phyloP scores from a whole-genome alignment of 2,329 filamentous ascomycete genomes.

The Cercospora brassicicola region DNA sequence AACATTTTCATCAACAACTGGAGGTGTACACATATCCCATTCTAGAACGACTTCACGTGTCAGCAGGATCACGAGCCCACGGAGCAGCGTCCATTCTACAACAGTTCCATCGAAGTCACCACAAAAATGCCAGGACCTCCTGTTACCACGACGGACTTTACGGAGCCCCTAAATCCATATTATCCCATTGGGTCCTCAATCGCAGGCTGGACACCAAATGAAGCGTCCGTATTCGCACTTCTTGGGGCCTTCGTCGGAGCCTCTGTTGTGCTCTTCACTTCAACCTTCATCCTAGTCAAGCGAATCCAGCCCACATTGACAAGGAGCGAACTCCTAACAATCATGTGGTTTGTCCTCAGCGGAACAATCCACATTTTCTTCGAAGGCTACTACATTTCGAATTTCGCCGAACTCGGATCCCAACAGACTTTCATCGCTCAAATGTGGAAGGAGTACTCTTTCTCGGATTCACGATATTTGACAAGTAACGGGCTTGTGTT shows the following conservation, averaged over 20 bases:
- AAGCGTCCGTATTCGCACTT: slow-evolving; percentile 59
- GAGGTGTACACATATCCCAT: neutral
- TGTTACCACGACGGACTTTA: neutral
- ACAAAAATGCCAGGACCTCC: neutral
- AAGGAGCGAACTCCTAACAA: slow-evolving; percentile 57
- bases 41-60: neutral
- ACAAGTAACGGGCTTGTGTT: slow-evolving; percentile 79
- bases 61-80: neutral
- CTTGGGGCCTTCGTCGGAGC: slow-evolving; percentile 60
- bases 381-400: slow-evolving; percentile 77
- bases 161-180: slow-evolving; percentile 57
- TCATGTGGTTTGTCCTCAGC: slow-evolving; percentile 75
- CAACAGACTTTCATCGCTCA: slow-evolving; percentile 76
- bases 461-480: slow-evolving; percentile 84
- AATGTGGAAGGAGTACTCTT: slow-evolving; percentile 88
- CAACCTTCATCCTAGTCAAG: slow-evolving; percentile 57
- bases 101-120: neutral
- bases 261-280: slow-evolving; percentile 58
- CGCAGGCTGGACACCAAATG: slow-evolving; percentile 65
- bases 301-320: slow-evolving; percentile 55
- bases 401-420: slow-evolving; percentile 65
- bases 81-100: neutral
- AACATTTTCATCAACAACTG: neutral
- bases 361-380: slow-evolving; percentile 76
- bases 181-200: slow-evolving; percentile 67